Percentiles rank a stretch among this genome's conserved stretches.
Conservation (phyloP, 1,284 basidiomycete species). For the Cutaneotrichosporon sp. region DNA sequence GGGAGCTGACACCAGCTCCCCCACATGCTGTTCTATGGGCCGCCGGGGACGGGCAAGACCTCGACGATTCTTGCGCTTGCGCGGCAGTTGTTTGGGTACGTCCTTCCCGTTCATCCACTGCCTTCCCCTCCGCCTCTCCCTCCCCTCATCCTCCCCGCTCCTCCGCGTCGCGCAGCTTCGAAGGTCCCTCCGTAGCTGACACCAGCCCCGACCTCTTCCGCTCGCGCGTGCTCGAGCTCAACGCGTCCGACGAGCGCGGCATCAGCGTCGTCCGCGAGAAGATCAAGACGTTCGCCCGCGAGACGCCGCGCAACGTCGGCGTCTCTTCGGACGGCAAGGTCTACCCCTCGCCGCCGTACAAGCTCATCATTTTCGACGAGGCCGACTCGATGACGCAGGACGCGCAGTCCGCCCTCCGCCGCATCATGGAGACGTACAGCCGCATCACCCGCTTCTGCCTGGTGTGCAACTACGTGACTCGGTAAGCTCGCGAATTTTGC, state of each 20-base stretch:
- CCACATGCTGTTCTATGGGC: constrained; percentile 99
- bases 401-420: constrained; percentile 89
- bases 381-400: constrained; percentile 99
- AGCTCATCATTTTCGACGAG: constrained; percentile 98
- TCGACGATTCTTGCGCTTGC: constrained; percentile 93
- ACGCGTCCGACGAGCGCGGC: constrained; percentile 98
- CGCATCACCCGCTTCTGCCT: constrained; percentile 97
- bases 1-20: constrained; percentile 68
- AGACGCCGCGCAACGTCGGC: constrained; percentile 76
- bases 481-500: constrained; percentile 59
- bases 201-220: constrained; percentile 91
- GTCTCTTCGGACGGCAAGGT: constrained; percentile 72
- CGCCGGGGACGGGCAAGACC: constrained; percentile 98
- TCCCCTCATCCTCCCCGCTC: neutral
- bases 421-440: constrained; percentile 99
- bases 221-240: constrained; percentile 93
- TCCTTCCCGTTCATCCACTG: neutral
- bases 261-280: constrained; percentile 97
- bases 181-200: constrained; percentile 11
- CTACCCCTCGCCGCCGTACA: constrained; percentile 97
- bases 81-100: constrained; percentile 90
- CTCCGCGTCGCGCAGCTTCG: neutral
- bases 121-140: neutral
- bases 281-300: constrained; percentile 97
- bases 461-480: constrained; percentile 98